Percentiles rank a stretch among this genome's conserved stretches.
Conservation (phyloP, 768 basidiomycete genomes). For the Clitopilus passeckerianus region DNA sequence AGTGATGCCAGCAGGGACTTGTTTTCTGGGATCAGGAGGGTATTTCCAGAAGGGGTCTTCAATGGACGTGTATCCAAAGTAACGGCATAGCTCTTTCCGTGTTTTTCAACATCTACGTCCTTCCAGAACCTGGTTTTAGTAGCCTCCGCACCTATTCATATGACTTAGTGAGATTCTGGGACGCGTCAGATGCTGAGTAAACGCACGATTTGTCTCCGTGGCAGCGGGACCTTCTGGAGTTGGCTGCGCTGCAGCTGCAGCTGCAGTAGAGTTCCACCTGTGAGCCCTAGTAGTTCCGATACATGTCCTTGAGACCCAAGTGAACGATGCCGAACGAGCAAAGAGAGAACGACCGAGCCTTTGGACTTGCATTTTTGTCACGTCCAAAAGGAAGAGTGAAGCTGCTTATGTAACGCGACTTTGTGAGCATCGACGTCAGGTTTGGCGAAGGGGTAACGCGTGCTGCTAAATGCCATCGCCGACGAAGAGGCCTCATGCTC, state of each 20-base stretch:
- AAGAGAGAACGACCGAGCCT: conserved; percentile 14
- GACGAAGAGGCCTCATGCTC: neutral
- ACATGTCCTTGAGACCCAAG: conserved; percentile 4
- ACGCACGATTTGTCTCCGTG: conserved; percentile 65
- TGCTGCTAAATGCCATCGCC: neutral
- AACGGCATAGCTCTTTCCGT: conserved; percentile 47
- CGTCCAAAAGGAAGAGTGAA: neutral
- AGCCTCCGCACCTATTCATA: conserved; percentile 69
- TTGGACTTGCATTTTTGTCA: conserved; percentile 1
- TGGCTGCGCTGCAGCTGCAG: conserved; percentile 5
- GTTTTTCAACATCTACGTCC: conserved; percentile 69
- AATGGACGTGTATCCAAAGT: conserved; percentile 81
- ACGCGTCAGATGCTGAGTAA: neutral
- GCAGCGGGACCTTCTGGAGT: conserved; percentile 36
- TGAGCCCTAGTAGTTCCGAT: neutral
- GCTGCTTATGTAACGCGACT: neutral
- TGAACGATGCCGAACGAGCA: conserved; percentile 4
- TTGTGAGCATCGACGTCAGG: neutral
- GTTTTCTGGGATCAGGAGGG: conserved; percentile 61
- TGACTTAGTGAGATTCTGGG: neutral
- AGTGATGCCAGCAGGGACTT: conserved; percentile 75
- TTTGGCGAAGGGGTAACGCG: neutral
- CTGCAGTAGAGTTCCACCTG: conserved; percentile 20
- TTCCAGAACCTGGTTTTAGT: conserved; percentile 95
- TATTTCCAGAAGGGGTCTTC: conserved; percentile 85